Evolutionary conservation across 352 stramenopile species (phyloP), one percentile per base, ranked within the genome.

Genomic region (Phytophthora hibernalis): DNA sequence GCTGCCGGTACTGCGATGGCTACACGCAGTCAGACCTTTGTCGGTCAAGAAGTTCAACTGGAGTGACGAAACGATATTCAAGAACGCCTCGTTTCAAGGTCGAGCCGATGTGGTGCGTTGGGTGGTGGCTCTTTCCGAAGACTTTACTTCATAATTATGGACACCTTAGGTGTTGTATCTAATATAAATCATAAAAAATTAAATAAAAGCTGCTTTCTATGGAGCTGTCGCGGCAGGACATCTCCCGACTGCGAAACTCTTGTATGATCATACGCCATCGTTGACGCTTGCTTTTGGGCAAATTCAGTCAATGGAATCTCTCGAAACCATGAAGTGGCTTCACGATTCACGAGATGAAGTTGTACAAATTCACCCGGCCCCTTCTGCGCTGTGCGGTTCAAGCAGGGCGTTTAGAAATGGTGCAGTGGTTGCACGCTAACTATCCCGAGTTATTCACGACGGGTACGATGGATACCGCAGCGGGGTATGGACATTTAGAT

Each of bases 181-280:
- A n/a, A n/a, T n/a, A n/a, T n/a, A n/a, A n/a, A n/a, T n/a, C n/a
- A n/a, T n/a, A n/a, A n/a, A n/a, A n/a, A n/a, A n/a, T n/a, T n/a
- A n/a, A n/a, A n/a, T n/a, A n/a, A n/a, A n/a, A n/a, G n/a, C n/a
- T 26, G 62, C 15, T 54, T 50, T 76, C 35, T 37, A 58, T 33
- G 18, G 45, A 12, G 62, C 68, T 22, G 35, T 55, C 5, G 35
- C 26, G 10, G 43, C 65, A 31, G 57, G 50, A 54, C 68, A 72
- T 50, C 28, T 76, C 38, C 38, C 55, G 1, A 49, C 65, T 24
- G 68, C 61, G 16, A 42, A 30, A 12, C 61, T 61, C 15, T 57
- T 76, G 16, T 37, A 43, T 35, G 20, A 28, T 5, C 20, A 43
- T 1, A 42, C 40, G 11, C 49, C 49, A 1, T 20, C 49, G 9